Percentiles rank a stretch among this genome's conserved stretches.
Evolutionary conservation across 352 stramenopile species (phyloP).

Genomic region (Globisporangium acanthophoron): DNA sequence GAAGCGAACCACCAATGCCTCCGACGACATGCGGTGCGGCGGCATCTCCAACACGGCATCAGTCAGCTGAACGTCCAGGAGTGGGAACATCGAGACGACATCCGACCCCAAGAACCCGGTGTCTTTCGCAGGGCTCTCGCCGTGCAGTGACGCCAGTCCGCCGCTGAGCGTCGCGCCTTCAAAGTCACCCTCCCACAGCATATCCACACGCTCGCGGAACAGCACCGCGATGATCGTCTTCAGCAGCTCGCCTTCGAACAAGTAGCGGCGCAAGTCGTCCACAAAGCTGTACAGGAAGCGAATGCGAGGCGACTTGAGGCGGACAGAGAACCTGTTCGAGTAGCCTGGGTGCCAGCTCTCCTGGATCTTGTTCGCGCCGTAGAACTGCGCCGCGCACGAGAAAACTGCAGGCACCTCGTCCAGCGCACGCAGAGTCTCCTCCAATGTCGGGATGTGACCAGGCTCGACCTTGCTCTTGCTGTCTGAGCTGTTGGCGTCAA

Average conservation of each 20-base stretch:
- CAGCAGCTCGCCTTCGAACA: slow-evolving; percentile 57
- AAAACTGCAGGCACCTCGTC: slow-evolving; percentile 65
- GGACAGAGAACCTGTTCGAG: slow-evolving; percentile 62
- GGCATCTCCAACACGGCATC: slow-evolving; percentile 76
- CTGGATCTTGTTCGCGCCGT: slow-evolving; percentile 71
- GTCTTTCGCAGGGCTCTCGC: slow-evolving; percentile 4
- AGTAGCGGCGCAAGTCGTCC: slow-evolving; percentile 72
- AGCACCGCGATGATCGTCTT: slow-evolving; percentile 54
- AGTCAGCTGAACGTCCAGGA: slow-evolving; percentile 61
- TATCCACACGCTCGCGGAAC: slow-evolving; percentile 54
- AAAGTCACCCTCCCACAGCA: slow-evolving; percentile 74
- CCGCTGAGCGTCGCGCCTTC: slow-evolving; percentile 33
- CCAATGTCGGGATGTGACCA: slow-evolving; percentile 51
- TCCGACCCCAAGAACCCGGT: slow-evolving; percentile 47
- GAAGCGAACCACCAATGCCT: slow-evolving; percentile 67
- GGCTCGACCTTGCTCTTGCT: background rate
- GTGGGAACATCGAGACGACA: slow-evolving; percentile 78
- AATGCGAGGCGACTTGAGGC: slow-evolving; percentile 71
- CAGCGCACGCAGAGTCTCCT: slow-evolving; percentile 48
- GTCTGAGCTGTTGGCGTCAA: background rate
- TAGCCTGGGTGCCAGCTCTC: slow-evolving; percentile 81
- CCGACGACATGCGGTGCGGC: slow-evolving; percentile 68
- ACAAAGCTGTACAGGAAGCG: slow-evolving; percentile 82
- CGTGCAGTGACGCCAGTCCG: slow-evolving; percentile 3
- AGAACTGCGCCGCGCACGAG: slow-evolving; percentile 69